phyloP scores from a whole-genome alignment of 2,329 filamentous ascomycete genomes.

The Monilinia fructigena region DNA sequence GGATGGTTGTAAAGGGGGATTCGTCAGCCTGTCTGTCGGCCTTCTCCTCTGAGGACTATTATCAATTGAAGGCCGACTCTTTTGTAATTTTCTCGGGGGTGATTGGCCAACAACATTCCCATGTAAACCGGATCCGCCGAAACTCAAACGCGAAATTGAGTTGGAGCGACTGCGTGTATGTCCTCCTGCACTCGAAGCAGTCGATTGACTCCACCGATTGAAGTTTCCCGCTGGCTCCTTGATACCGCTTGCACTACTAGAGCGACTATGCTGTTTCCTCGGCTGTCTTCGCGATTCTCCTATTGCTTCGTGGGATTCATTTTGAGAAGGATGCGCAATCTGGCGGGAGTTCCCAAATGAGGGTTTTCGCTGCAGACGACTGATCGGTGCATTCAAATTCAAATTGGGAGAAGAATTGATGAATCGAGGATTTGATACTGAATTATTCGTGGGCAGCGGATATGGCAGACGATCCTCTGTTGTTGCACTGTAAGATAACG shows the following conservation, averaged over 20 bases:
- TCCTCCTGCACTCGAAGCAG: conserved; percentile 47
- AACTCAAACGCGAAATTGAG: conserved; percentile 21
- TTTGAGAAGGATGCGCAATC: conserved; percentile 21
- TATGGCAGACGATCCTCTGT: conserved; percentile 22
- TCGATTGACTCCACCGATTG: conserved; percentile 55
- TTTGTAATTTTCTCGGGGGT: conserved; percentile 35
- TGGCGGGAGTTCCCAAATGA: conserved; percentile 22
- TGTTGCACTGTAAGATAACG: conserved; percentile 23
- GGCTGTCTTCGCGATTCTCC: conserved; percentile 33
- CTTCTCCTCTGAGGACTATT: conserved; percentile 29
- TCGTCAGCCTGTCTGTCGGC: conserved; percentile 26
- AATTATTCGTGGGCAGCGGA: conserved; percentile 6
- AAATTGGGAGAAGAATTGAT: conserved; percentile 14
- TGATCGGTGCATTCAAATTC: conserved; percentile 12
- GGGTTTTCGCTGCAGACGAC: conserved; percentile 16
- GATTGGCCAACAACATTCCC: conserved; percentile 31
- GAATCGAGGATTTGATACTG: background rate
- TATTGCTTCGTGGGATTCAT: conserved; percentile 22
- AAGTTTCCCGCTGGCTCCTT: conserved; percentile 48
- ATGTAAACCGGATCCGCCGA: conserved; percentile 37
- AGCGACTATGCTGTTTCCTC: conserved; percentile 36
- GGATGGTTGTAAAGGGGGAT: conserved; percentile 25
- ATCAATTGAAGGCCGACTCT: conserved; percentile 32
- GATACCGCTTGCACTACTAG: conserved; percentile 20
- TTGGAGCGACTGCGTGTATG: conserved; percentile 24